Percentiles rank a stretch among this genome's conserved stretches.
phyloP scores from a whole-genome alignment of 73 alveolate species.

The Paramecium sexaurelia region DNA sequence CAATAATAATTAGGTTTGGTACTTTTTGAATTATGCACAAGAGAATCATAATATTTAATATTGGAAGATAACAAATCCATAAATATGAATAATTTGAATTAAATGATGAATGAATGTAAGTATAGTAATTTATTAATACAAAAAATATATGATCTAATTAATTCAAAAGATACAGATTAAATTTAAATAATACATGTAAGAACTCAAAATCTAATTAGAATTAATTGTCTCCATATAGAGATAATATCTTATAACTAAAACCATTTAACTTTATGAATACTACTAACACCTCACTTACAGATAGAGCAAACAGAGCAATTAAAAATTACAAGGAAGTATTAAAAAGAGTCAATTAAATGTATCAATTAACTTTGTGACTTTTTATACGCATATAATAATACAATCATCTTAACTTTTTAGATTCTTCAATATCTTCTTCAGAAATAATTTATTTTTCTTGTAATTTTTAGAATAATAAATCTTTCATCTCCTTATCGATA shows the following conservation, averaged over 20 bases:
- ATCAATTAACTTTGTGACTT: not conserved
- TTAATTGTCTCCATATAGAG: not conserved
- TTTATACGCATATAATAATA: not conserved
- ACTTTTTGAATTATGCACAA: conserved; percentile 33
- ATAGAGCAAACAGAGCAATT: not conserved
- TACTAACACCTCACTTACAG: not conserved
- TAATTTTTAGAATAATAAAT: not conserved
- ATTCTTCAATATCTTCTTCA: not conserved
- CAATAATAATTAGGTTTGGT: conserved; percentile 12
- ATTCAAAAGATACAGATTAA: not conserved
- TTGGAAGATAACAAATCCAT: not conserved
- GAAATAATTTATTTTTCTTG: not conserved
- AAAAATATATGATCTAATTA: not conserved
- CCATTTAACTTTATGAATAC: not conserved
- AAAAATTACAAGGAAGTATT: not conserved
- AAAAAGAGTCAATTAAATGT: not conserved
- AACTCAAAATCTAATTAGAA: conserved; percentile 32
- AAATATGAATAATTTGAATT: not conserved
- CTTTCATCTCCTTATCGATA: not conserved
- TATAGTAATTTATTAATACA: not conserved
- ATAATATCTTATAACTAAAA: not conserved
- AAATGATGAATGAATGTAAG: not conserved
- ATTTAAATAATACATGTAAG: not conserved
- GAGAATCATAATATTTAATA: conserved; percentile 22
- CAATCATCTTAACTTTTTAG: not conserved